A percentile compares a stretch with the other conserved stretches of the same genome.
phyloP scores from a whole-genome alignment of 192 early-diverging fungal species.

The Coemansia asiatica region DNA sequence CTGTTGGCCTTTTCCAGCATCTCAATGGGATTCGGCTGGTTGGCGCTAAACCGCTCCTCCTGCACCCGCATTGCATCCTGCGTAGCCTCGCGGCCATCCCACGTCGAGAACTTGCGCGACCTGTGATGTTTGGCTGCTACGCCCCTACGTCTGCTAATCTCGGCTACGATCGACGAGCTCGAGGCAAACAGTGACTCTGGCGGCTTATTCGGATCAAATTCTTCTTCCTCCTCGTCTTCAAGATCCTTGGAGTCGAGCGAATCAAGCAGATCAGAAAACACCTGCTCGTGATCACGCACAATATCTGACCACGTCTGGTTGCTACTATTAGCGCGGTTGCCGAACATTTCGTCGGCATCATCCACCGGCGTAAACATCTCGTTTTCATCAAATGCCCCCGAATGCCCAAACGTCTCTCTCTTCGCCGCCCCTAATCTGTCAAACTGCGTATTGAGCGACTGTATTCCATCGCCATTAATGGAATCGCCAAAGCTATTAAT shows the following conservation, averaged over 20 bases:
- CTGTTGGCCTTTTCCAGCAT: constrained; percentile 42
- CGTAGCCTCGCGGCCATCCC: constrained; percentile 51
- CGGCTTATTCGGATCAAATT: constrained; percentile 17
- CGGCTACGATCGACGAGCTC: constrained; percentile 44
- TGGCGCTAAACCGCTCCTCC: constrained; percentile 21
- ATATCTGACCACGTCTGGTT: constrained; percentile 36
- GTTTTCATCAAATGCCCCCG: not conserved
- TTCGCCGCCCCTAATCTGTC: not conserved
- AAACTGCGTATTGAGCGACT: not conserved
- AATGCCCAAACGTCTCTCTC: not conserved
- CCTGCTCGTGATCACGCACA: constrained; percentile 41
- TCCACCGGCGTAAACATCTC: constrained; percentile 15
- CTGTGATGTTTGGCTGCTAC: not conserved
- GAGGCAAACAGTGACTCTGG: constrained; percentile 49
- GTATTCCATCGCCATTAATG: not conserved
- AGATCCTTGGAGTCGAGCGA: not conserved
- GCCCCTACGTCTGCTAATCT: constrained; percentile 22
- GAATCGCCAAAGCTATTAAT: constrained; percentile 27
- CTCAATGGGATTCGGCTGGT: constrained; percentile 27
- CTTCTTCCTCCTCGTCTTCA: constrained; percentile 4
- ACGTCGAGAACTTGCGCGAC: constrained; percentile 25
- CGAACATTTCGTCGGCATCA: constrained; percentile 32
- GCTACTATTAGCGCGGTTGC: constrained; percentile 22
- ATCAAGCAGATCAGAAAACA: constrained; percentile 33
- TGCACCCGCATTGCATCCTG: constrained; percentile 30